These are phyloP conservation scores for Akanthomyces muscarius DNA, from an alignment of 2,329 filamentous ascomycete species.

Conservation along the genomic window DNA sequence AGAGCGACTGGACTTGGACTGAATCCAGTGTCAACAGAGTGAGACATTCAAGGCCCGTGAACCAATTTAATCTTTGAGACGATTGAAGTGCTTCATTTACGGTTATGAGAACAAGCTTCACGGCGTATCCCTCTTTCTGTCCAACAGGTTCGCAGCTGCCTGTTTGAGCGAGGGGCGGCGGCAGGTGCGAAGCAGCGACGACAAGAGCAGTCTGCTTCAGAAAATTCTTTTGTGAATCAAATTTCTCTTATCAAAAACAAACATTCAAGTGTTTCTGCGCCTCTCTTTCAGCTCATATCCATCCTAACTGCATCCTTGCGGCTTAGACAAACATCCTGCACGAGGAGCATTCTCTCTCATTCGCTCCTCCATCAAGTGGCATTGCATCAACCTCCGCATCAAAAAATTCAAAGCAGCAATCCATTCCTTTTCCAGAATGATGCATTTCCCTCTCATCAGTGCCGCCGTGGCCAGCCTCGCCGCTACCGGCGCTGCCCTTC, in stretches of 20 bases:
- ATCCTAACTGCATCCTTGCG: no score
- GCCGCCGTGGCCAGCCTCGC: neutral
- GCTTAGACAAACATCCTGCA: neutral
- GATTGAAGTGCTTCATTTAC: neutral
- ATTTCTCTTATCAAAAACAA: no score
- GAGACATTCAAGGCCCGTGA: no score
- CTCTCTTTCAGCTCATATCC: no score
- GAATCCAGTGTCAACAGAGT: neutral
- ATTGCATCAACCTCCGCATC: neutral
- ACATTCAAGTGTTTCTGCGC: no score
- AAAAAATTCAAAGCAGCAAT: neutral
- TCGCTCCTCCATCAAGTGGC: neutral
- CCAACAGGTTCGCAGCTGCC: no score
- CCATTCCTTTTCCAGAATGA: neutral
- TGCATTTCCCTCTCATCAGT: conserved; percentile 8
- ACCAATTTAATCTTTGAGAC: neutral
- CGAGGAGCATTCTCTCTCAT: neutral
- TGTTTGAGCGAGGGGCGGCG: no score
- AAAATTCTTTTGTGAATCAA: no score
- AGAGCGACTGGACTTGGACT: neutral
- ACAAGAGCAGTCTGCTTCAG: no score
- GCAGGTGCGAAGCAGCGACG: no score
- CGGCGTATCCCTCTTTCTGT: neutral
- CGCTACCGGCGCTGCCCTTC: neutral
- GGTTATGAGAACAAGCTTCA: neutral